phyloP scores from a whole-genome alignment of 108 stramenopile species.

The Cyclotella choctawhatcheeana region DNA sequence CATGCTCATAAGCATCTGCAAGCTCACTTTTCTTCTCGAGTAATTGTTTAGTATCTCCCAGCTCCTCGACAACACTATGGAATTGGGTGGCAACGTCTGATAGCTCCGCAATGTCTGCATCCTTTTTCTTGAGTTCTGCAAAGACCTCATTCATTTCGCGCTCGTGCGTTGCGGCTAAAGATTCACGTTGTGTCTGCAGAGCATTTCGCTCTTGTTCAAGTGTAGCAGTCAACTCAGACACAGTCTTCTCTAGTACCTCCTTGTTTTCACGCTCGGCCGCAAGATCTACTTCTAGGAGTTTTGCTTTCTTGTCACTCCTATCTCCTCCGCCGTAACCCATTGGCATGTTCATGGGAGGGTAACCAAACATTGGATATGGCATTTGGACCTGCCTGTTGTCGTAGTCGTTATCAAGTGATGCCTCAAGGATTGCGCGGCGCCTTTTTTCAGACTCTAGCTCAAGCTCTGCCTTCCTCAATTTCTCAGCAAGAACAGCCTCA shows the following conservation, averaged over 20 bases:
- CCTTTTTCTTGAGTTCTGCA: conserved; percentile 7
- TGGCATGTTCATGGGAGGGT: conserved; percentile 25
- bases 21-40: conserved; percentile 13
- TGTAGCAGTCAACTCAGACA: conserved; percentile 24
- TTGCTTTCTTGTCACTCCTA: conserved; percentile 13
- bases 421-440: conserved; percentile 39
- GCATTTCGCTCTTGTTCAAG: conserved; percentile 29
- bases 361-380: conserved; percentile 33
- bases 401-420: conserved; percentile 39
- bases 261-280: conserved; percentile 43
- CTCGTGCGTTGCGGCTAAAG: conserved; percentile 12
- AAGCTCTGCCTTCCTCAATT: conserved; percentile 43
- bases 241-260: conserved; percentile 35
- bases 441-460: conserved; percentile 39
- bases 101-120: conserved; percentile 26
- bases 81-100: conserved; percentile 21
- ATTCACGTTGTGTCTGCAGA: not conserved
- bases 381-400: conserved; percentile 7
- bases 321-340: conserved; percentile 20
- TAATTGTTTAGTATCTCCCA: not conserved
- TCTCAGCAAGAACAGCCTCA: not conserved
- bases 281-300: conserved; percentile 47
- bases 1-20: conserved; percentile 3
- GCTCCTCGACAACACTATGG: conserved; percentile 28
- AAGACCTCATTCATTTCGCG: conserved; percentile 20